Base-by-base conservation (phyloP, 2,329 filamentous ascomycete species). In the Rhinocladiella mackenziei region DNA sequence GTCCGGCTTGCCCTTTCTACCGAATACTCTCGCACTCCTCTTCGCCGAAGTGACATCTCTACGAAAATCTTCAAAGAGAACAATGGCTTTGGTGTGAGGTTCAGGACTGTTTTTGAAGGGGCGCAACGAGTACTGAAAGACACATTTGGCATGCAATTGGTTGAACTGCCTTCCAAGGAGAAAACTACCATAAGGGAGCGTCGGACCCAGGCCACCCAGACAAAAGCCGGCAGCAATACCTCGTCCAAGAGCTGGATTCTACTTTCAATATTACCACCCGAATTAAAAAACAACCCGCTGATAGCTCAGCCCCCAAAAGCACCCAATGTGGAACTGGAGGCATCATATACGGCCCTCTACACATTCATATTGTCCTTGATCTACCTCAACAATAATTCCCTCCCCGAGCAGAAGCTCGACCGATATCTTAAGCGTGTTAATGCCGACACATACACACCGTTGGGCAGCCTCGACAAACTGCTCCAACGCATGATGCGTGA, bases 121-220 rank as follows among this genome's bases (percentile, higher is more conserved):
- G 87, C 91, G 30, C 91, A 98, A 63, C 66, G 71, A 23, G 77
- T 85, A 54, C 70, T 98, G 26, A 72, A 75, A 35, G 68, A 69
- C 2, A 75, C 82, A 1, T 97, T 95, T 66, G 92, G 92, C n/a
- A 95, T 97, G 89, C 77, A 89, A 62, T 77, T 98, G 74, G 74
- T 80, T 3, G 89, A 96, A 66, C 72, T 97, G 37, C 89, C 92
- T 0, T 72, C 77, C 1, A 78, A 77, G 58, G 91, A 96, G 59
- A 94, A 89, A 64, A 76, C 86, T 36, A 88, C 88, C 0, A 67
- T 95, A 23, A 81, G 51, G n/a, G 55, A 57, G 19, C 39, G 55
- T 4, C 51, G 55, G 5, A 49, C 37, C 8, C 45, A 50, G 20
- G 51, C 49, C 3, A 53, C 51, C 9, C 55, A 56, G 43, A 75